A percentile compares a stretch with the other conserved stretches of the same genome.
These are phyloP conservation scores for Viola odorata DNA, from an alignment of 345 rosid genomes.

Conservation along the genomic window DNA sequence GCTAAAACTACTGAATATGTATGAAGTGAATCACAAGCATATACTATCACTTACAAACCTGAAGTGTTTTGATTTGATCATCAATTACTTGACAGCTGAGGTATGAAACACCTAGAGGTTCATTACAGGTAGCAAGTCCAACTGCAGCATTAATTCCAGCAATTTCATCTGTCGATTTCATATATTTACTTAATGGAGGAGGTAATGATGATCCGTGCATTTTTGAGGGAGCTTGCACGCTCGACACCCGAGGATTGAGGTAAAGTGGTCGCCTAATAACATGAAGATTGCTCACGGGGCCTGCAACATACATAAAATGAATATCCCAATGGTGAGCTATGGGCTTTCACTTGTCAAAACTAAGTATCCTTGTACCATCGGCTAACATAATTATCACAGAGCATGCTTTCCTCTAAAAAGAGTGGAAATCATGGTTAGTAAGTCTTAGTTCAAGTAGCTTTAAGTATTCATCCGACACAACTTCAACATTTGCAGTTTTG, in stretches of 20 bases:
- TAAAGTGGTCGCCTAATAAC: constrained; percentile 39
- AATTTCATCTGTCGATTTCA: constrained; percentile 36
- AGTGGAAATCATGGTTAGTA: too few species aligned
- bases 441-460: too few species aligned
- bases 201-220: constrained; percentile 40
- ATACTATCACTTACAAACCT: constrained; percentile 38
- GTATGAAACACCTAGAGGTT: constrained; percentile 25
- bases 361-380: too few species aligned
- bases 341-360: too few species aligned
- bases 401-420: too few species aligned
- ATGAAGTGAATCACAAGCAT: neutral
- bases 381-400: too few species aligned
- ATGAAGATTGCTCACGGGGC: constrained; percentile 65
- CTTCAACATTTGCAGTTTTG: too few species aligned
- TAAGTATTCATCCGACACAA: too few species aligned
- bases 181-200: constrained; percentile 62
- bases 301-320: constrained; percentile 20
- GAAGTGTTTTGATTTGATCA: constrained; percentile 57
- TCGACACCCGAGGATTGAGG: constrained; percentile 20
- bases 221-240: constrained; percentile 40
- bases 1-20: neutral
- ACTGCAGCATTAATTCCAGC: constrained; percentile 27
- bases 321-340: too few species aligned
- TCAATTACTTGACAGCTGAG: constrained; percentile 41
- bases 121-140: constrained; percentile 31